phyloP scores from a whole-genome alignment of 2,329 filamentous ascomycete genomes.

The Beauveria bassiana region DNA sequence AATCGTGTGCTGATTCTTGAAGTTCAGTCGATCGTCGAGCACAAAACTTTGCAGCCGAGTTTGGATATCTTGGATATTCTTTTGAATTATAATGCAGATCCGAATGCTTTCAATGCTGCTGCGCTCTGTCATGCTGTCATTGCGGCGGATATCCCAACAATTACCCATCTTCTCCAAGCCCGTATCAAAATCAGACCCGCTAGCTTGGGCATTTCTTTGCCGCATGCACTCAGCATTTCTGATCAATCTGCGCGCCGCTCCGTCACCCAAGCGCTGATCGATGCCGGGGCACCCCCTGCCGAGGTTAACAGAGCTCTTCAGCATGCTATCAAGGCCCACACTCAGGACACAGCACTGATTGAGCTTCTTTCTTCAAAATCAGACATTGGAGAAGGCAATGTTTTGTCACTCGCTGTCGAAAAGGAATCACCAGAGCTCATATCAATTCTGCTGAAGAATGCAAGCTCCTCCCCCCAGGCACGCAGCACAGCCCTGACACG shows the following conservation, averaged over 20 bases:
- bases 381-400: conserved; percentile 43
- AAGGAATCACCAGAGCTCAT: conserved; percentile 38
- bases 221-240: conserved; percentile 42
- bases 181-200: conserved; percentile 28
- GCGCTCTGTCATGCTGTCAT: conserved; percentile 44
- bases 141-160: conserved; percentile 35
- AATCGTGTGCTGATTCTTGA: conserved; percentile 42
- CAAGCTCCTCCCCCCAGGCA: conserved; percentile 27
- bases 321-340: conserved; percentile 40
- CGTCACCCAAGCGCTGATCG: conserved; percentile 42
- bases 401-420: conserved; percentile 37
- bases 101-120: conserved; percentile 45
- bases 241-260: conserved; percentile 44
- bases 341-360: conserved; percentile 42
- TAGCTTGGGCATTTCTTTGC: conserved; percentile 42
- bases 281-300: conserved; percentile 37
- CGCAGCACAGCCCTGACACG: conserved; percentile 36
- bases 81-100: conserved; percentile 43
- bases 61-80: conserved; percentile 39
- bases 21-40: conserved; percentile 36
- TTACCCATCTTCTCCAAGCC: conserved; percentile 40
- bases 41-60: conserved; percentile 28
- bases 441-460: conserved; percentile 33
- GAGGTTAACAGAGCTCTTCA: conserved; percentile 46
- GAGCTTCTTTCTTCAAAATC: conserved; percentile 36